Evolutionary conservation across 331 rosid species (phyloP).

Genomic region (Cydonia oblonga): DNA sequence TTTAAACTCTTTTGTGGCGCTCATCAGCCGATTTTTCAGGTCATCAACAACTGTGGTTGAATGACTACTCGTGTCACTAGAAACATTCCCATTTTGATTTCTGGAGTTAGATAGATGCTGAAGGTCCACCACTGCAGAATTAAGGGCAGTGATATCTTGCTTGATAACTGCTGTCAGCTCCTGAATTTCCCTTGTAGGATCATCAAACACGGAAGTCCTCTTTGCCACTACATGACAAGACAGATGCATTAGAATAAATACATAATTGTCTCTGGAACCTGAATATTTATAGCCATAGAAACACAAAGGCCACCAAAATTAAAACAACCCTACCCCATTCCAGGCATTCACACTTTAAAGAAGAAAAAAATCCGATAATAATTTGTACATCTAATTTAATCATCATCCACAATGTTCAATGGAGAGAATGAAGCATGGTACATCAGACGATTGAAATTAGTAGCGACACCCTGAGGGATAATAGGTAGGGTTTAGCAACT

Average conservation of each 20-base stretch:
- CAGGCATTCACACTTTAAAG: not conserved
- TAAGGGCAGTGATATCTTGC: slow-evolving; percentile 86
- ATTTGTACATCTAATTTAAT: not conserved
- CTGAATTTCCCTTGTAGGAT: slow-evolving; percentile 81
- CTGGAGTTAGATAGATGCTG: slow-evolving; percentile 56
- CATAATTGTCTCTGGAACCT: not conserved
- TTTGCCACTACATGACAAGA: slow-evolving; percentile 64
- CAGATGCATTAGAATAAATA: not conserved
- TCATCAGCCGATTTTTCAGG: slow-evolving; percentile 80
- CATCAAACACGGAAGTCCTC: slow-evolving; percentile 81
- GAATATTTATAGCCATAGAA: not conserved
- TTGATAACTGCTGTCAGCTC: slow-evolving; percentile 79
- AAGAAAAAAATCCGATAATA: not conserved
- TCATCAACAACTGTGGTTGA: slow-evolving; percentile 89
- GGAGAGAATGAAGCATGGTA: not conserved
- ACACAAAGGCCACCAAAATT: not conserved
- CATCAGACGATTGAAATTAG: not conserved
- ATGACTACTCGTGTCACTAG: slow-evolving; percentile 77
- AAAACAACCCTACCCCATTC: not conserved
- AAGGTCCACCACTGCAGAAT: slow-evolving; percentile 88
- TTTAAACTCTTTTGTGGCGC: slow-evolving; percentile 82
- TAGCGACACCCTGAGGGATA: not conserved
- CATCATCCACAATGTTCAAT: not conserved
- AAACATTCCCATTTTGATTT: slow-evolving; percentile 50
- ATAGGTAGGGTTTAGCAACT: not conserved